These are phyloP conservation scores for Aspergillus flavus DNA, from an alignment of 2,329 filamentous ascomycete species.

Conservation along the genomic window DNA sequence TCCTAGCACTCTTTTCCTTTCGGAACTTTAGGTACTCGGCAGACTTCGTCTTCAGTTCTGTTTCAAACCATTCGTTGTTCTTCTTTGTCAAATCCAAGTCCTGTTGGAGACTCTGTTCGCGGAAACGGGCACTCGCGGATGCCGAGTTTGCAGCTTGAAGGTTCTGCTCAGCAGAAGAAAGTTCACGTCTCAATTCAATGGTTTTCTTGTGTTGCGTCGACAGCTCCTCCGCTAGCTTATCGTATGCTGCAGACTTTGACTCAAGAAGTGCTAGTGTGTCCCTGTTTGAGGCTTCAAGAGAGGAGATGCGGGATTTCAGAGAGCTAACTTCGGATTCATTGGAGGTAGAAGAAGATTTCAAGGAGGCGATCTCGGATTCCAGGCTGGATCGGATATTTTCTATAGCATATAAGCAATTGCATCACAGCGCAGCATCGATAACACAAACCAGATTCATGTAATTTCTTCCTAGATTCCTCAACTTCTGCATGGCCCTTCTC, in stretches of 20 bases:
- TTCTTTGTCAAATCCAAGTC: conserved; percentile 86
- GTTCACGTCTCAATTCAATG: conserved; percentile 78
- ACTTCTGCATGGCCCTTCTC: conserved; percentile 84
- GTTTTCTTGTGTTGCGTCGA: conserved; percentile 87
- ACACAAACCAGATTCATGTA: conserved; percentile 75
- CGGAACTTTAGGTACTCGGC: conserved; percentile 85
- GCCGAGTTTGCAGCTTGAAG: conserved; percentile 80
- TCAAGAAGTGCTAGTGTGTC: conserved; percentile 88
- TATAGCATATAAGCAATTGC: conserved; percentile 41
- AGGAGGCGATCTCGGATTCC: conserved; percentile 77
- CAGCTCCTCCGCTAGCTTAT: conserved; percentile 82
- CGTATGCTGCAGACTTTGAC: conserved; percentile 83
- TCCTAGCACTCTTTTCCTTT: conserved; percentile 90
- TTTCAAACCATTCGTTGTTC: conserved; percentile 91
- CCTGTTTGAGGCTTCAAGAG: conserved; percentile 87
- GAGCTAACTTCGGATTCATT: conserved; percentile 69
- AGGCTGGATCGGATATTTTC: conserved; percentile 75
- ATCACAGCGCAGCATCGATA: background rate
- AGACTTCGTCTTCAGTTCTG: conserved; percentile 86
- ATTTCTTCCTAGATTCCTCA: conserved; percentile 76
- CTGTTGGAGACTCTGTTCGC: conserved; percentile 85
- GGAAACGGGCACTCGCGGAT: conserved; percentile 80
- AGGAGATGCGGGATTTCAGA: conserved; percentile 78
- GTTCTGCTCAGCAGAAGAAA: conserved; percentile 78
- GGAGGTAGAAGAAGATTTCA: conserved; percentile 73